Percentiles rank a stretch among this genome's conserved stretches.
Conservation (phyloP, 2,329 filamentous ascomycete species). For the Fusarium lateritium region DNA sequence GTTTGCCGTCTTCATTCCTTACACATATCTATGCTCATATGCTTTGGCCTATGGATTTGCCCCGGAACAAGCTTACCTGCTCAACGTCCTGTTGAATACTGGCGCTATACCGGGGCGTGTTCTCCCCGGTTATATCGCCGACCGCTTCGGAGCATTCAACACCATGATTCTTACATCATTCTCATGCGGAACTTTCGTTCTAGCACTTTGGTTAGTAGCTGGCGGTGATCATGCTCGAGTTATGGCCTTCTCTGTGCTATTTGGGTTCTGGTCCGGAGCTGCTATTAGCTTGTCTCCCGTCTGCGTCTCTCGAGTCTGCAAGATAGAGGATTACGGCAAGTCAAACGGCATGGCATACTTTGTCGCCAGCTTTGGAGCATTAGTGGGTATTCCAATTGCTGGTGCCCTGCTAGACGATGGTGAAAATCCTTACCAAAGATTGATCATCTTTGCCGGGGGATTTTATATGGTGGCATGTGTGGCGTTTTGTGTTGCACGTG, state of each 20-base stretch:
- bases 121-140: conserved; percentile 55
- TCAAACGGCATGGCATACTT: conserved; percentile 80
- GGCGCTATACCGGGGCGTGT: conserved; percentile 28
- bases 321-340: conserved; percentile 77
- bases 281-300: conserved; percentile 81
- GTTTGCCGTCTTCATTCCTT: conserved; percentile 37
- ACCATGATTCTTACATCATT: conserved; percentile 28
- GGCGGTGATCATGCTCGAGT: conserved; percentile 63
- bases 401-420: conserved; percentile 54
- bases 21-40: conserved; percentile 32
- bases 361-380: conserved; percentile 71
- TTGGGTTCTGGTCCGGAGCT: conserved; percentile 79
- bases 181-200: neutral
- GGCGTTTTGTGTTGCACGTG: conserved; percentile 21
- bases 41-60: conserved; percentile 54
- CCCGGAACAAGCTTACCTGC: neutral
- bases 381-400: conserved; percentile 72
- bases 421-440: neutral
- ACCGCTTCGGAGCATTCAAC: conserved; percentile 29
- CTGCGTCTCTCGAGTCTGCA: conserved; percentile 79
- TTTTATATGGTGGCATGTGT: conserved; percentile 24
- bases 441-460: conserved; percentile 22
- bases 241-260: conserved; percentile 74
- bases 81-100: conserved; percentile 18
- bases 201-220: conserved; percentile 23